Percentiles rank a stretch among this genome's conserved stretches.
Evolutionary conservation across 257 asterid genomes (phyloP).

Genomic region (Solanum pennellii): DNA sequence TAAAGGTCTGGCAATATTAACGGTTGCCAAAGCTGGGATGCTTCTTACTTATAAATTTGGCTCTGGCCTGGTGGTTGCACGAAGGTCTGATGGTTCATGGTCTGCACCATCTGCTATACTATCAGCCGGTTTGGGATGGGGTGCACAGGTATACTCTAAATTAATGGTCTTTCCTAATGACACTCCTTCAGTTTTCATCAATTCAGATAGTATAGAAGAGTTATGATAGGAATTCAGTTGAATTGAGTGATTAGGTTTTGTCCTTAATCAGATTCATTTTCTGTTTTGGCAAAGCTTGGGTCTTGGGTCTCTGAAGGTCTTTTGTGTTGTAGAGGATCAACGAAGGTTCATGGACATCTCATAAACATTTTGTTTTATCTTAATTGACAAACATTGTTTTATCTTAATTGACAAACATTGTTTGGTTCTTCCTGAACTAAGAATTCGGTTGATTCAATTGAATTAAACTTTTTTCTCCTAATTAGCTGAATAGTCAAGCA

Average conservation of each 20-base stretch:
- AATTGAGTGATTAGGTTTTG: neutral
- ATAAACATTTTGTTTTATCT: neutral
- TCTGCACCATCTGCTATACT: constrained; percentile 96
- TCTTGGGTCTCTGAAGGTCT: neutral
- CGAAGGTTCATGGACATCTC: neutral
- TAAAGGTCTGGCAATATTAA: constrained; percentile 84
- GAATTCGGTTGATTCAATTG: neutral
- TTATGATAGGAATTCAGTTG: neutral
- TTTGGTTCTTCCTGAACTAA: neutral
- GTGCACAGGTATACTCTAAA: constrained; percentile 67
- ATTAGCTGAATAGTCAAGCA: neutral
- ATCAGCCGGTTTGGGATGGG: constrained; percentile 97
- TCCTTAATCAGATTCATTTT: neutral
- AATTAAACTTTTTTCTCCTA: neutral
- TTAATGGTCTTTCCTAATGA: neutral
- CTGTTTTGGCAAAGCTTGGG: neutral
- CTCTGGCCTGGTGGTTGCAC: constrained; percentile 85
- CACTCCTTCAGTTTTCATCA: neutral
- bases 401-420: neutral
- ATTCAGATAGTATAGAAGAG: neutral
- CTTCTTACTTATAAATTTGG: constrained; percentile 84
- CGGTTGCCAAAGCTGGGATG: constrained; percentile 90
- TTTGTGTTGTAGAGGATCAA: neutral
- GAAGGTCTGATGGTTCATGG: constrained; percentile 96
- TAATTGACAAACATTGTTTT: neutral